Evolutionary conservation across 148 eudicot species (phyloP).

Genomic region (Silene uniflora): DNA sequence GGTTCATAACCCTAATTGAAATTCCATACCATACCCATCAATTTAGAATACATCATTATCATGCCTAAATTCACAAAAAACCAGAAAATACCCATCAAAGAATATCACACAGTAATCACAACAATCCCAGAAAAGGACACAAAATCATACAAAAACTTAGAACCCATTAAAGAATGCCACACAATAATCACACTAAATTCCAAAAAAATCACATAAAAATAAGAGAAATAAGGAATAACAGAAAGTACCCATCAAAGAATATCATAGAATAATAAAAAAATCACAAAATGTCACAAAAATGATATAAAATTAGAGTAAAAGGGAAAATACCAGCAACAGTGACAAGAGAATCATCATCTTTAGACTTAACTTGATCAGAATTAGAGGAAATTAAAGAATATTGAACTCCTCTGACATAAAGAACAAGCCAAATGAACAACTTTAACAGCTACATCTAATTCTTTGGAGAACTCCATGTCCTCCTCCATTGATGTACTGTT

Average conservation of each 20-base stretch:
- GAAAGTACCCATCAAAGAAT: neutral
- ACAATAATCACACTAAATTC: neutral
- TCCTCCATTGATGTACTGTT: constrained; percentile 19
- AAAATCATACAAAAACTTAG: neutral
- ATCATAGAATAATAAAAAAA: neutral
- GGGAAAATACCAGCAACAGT: constrained; percentile 67
- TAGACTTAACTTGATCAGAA: constrained; percentile 50
- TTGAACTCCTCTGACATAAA: constrained; percentile 68
- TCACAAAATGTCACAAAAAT: neutral
- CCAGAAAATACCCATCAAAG: too few relatives aligned
- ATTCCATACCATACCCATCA: neutral
- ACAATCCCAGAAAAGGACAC: neutral
- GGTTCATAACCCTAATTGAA: constrained; percentile 7
- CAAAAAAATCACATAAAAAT: neutral
- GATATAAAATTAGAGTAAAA: neutral
- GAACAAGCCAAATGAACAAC: constrained; percentile 81
- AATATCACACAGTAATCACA: too few relatives aligned
- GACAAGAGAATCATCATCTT: constrained; percentile 85
- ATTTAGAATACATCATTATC: neutral
- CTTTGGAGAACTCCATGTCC: constrained; percentile 29
- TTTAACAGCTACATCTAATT: constrained; percentile 70
- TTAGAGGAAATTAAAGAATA: constrained; percentile 39
- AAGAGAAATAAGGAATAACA: too few relatives aligned
- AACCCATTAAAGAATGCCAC: neutral
- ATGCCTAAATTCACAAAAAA: neutral